These are phyloP conservation scores for Extremus antarcticus DNA, from an alignment of 495 filamentous ascomycete genomes.

Conservation along the genomic window DNA sequence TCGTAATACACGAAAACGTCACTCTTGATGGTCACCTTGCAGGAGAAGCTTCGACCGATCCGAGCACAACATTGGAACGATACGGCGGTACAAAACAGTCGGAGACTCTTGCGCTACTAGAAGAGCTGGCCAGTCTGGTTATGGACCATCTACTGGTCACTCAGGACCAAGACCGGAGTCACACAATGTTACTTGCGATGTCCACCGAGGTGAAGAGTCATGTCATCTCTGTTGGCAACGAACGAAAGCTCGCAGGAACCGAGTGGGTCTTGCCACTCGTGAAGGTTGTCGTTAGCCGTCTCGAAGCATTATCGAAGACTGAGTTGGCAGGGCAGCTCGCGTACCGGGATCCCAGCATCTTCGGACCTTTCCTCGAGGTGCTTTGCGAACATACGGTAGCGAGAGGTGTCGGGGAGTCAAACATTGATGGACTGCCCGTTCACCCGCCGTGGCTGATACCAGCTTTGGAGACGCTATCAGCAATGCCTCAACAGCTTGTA, in stretches of 20 bases:
- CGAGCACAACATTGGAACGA: too few relatives aligned
- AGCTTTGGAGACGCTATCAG: neutral
- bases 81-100: neutral
- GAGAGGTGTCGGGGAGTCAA: too few relatives aligned
- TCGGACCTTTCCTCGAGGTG: neutral
- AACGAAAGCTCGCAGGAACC: neutral
- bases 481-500: neutral
- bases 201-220: neutral
- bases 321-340: neutral
- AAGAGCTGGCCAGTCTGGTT: neutral
- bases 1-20: neutral
- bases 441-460: neutral
- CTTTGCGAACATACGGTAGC: neutral
- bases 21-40: too few relatives aligned
- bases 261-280: neutral
- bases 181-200: neutral
- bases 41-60: too few relatives aligned
- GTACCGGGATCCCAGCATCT: neutral
- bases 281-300: neutral
- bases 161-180: slow-evolving; percentile 7
- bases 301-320: neutral
- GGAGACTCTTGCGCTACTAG: neutral
- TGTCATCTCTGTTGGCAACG: neutral
- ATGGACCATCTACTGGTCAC: slow-evolving; percentile 3
- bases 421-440: too few relatives aligned